Evolutionary conservation across 2,329 filamentous ascomycete species (phyloP), one percentile per base, ranked within the genome.

Genomic region (Eutypa lata): DNA sequence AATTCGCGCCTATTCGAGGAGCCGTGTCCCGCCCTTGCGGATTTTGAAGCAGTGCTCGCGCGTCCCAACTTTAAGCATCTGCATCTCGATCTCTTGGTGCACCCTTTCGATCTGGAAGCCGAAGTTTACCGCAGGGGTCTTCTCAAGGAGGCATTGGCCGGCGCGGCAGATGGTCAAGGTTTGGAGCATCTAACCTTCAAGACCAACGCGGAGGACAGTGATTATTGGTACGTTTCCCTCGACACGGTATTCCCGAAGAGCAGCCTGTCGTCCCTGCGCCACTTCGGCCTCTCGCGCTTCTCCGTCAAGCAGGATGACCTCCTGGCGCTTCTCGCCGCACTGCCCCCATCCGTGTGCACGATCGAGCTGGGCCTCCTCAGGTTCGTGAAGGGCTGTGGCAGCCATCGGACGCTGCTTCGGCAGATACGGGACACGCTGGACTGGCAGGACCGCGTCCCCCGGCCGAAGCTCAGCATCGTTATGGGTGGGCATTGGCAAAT

Each of bases 1-100:
- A 70, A 63, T 13, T 65, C 58, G 21, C 57, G 53, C n/a, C 55
- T 71, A 8, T 70, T 72, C 49, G 59, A 64, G 5, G 16, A 58
- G 31, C 53, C 54, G 37, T 40, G 7, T 10, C 1, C 8, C 18
- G 18, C 14, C 18, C 7, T 40, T 8, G 18, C 37, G n/a, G 37
- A 40, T 11, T 40, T 40, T 19, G 14, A 40, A 19, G n/a, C 37
- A 5, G 37, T 40, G 18, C 16, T 40, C 37, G 18, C 37, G n/a
- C 37, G 37, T n/a, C 37, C 37, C 7, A 19, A 11, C 37, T 40
- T 40, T n/a, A 40, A 40, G 37, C n/a, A 21, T 19, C 37, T 40
- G 37, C 37, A 40, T 19, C 37, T 40, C 37, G 37, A 40, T 21
- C 37, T 40, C 26, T 10, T 31, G 26, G 26, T 31, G n/a, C 14